A percentile compares a stretch with the other conserved stretches of the same genome.
Conservation (phyloP, 2,329 filamentous ascomycete species). For the Aspergillus flavus region DNA sequence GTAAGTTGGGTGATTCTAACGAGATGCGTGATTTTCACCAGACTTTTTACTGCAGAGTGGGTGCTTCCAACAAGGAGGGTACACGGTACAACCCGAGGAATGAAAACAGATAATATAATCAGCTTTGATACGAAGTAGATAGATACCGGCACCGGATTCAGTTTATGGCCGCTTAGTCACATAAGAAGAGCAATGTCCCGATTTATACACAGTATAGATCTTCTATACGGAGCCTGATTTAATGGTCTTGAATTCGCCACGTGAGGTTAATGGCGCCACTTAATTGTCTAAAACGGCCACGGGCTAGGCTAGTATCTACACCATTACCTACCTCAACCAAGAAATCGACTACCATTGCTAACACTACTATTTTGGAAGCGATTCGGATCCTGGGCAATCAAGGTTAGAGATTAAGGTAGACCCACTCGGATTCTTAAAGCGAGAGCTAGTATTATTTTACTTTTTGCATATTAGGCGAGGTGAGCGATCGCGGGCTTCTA, state of each 20-base stretch:
- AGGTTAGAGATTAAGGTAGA: not conserved
- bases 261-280: not conserved
- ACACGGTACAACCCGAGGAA: too few relatives aligned
- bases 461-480: not conserved
- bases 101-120: too few relatives aligned
- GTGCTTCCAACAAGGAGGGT: not conserved
- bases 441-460: not conserved
- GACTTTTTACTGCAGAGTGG: not conserved
- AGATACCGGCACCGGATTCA: not conserved
- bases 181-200: not conserved
- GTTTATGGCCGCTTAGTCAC: not conserved
- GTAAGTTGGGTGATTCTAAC: not conserved
- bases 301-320: not conserved
- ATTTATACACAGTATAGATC: not conserved
- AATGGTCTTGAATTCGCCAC: not conserved
- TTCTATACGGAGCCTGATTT: not conserved
- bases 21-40: not conserved
- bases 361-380: not conserved
- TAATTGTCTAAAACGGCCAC: not conserved
- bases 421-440: not conserved
- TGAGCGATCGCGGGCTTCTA: not conserved
- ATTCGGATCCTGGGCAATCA: not conserved
- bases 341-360: not conserved
- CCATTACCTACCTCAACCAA: not conserved
- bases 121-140: too few relatives aligned